phyloP scores from a whole-genome alignment of 495 filamentous ascomycete genomes.

The Wilcoxina mikolae region DNA sequence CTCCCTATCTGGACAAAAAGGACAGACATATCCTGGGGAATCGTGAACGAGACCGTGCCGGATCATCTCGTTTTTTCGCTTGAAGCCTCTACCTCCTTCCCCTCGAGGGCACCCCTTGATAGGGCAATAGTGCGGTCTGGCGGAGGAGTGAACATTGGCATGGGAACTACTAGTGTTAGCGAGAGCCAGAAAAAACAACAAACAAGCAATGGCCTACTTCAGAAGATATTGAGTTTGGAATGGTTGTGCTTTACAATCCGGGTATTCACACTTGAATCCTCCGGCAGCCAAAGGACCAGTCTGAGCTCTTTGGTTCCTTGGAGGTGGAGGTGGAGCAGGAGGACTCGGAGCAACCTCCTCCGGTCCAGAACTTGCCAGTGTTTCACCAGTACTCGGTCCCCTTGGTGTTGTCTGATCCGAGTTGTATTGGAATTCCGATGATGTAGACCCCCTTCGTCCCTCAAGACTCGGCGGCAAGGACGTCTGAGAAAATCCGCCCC shows the following conservation, averaged over 20 bases:
- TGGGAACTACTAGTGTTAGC: conserved; percentile 62
- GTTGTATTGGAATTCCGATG: conserved; percentile 17
- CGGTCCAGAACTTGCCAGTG: conserved; percentile 22
- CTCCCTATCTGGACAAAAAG: conserved; percentile 88
- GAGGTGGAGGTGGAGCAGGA: conserved; percentile 16
- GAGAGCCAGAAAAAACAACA: not conserved
- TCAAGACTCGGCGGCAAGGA: conserved; percentile 11
- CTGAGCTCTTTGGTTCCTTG: conserved; percentile 23
- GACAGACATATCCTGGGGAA: conserved; percentile 91
- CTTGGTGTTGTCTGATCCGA: conserved; percentile 19
- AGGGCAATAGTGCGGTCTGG: conserved; percentile 80
- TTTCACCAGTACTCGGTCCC: conserved; percentile 27
- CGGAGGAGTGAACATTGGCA: conserved; percentile 86
- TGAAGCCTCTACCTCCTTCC: conserved; percentile 85
- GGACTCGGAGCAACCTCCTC: conserved; percentile 23
- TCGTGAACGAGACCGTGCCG: conserved; percentile 89
- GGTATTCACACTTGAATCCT: conserved; percentile 42
- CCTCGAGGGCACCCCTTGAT: conserved; percentile 63
- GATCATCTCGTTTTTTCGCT: conserved; percentile 99
- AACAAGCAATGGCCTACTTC: conserved; percentile 41
- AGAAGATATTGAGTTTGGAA: conserved; percentile 86
- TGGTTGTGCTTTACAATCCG: conserved; percentile 63
- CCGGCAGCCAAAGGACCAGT: conserved; percentile 9
- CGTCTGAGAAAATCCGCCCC: not conserved
- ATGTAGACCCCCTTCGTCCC: conserved; percentile 17